Percentiles rank a stretch among this genome's conserved stretches.
phyloP scores from a whole-genome alignment of 2,329 filamentous ascomycete species.

The Raffaelea ambrosiae region DNA sequence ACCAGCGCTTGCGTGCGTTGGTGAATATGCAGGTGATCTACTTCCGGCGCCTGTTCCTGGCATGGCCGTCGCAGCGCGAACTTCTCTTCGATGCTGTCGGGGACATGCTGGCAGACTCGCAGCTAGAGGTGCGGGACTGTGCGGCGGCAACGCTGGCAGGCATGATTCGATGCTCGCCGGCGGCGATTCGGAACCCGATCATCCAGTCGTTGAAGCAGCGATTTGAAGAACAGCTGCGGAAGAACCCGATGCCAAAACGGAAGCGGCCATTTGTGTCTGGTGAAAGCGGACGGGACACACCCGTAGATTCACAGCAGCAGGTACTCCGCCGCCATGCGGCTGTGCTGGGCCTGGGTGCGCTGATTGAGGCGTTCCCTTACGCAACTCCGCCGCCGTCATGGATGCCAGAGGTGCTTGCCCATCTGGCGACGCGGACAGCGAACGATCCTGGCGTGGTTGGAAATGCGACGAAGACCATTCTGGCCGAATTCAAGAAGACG shows the following conservation, averaged over 20 bases:
- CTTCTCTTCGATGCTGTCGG: slow-evolving; percentile 87
- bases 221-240: slow-evolving; percentile 68
- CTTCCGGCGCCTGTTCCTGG: slow-evolving; percentile 90
- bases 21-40: slow-evolving; percentile 99
- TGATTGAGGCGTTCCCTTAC: slow-evolving; percentile 95
- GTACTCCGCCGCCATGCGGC: slow-evolving; percentile 81
- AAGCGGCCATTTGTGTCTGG: slow-evolving; percentile 30
- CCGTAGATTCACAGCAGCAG: slow-evolving; percentile 63
- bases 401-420: slow-evolving; percentile 89
- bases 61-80: slow-evolving; percentile 64
- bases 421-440: slow-evolving; percentile 74
- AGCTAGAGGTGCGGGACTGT: slow-evolving; percentile 88
- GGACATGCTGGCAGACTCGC: slow-evolving; percentile 83
- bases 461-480: slow-evolving; percentile 86
- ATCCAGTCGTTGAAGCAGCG: slow-evolving; percentile 67
- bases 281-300: slow-evolving; percentile 11
- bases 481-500: slow-evolving; percentile 99
- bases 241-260: slow-evolving; percentile 80
- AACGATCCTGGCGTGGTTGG: slow-evolving; percentile 87
- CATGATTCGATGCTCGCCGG: slow-evolving; percentile 94
- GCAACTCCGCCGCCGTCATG: slow-evolving; percentile 83
- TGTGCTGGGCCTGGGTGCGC: slow-evolving; percentile 79
- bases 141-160: slow-evolving; percentile 90
- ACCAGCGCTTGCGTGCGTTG: slow-evolving; percentile 86
- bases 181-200: slow-evolving; percentile 66